These are phyloP conservation scores for Cubamyces lactineus DNA, from an alignment of 768 basidiomycete species.

Conservation along the genomic window DNA sequence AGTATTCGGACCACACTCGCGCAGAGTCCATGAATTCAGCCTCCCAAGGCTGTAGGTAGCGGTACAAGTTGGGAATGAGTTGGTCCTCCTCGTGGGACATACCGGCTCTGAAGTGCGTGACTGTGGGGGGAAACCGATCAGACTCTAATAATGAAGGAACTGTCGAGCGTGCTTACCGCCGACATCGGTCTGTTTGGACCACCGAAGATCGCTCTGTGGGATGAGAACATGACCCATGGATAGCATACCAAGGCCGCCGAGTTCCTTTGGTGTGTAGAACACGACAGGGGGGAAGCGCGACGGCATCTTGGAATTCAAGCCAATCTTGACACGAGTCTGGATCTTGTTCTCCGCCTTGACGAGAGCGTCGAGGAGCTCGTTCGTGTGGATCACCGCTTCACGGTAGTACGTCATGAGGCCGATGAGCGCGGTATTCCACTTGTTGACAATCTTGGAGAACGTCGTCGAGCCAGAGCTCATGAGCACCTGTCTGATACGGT, in stretches of 20 bases:
- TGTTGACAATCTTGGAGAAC: conserved; percentile 98
- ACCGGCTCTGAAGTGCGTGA: conserved; percentile 98
- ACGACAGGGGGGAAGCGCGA: conserved; percentile 97
- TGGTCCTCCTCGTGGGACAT: conserved; percentile 97
- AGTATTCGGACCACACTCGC: conserved; percentile 99
- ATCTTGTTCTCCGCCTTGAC: conserved; percentile 99
- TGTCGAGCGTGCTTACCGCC: conserved; percentile 55
- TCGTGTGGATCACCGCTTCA: conserved; percentile 96
- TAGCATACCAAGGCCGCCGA: conserved; percentile 98
- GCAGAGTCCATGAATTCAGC: conserved; percentile 98
- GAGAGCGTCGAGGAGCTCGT: conserved; percentile 91
- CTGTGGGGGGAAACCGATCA: conserved; percentile 44
- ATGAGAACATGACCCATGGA: conserved; percentile 99
- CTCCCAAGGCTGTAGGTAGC: conserved; percentile 97
- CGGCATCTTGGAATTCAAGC: conserved; percentile 99
- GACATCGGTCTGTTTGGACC: conserved; percentile 98
- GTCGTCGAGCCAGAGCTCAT: conserved; percentile 99
- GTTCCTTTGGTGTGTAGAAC: conserved; percentile 97
- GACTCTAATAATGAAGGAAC: background rate
- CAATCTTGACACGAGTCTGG: conserved; percentile 99
- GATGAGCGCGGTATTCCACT: conserved; percentile 96
- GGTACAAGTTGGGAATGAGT: conserved; percentile 95
- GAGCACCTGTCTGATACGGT: conserved; percentile 92
- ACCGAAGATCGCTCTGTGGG: conserved; percentile 95
- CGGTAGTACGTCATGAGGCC: conserved; percentile 98